Evolutionary conservation across 768 basidiomycete genomes (phyloP).

Genomic region (Scleroderma bovista): DNA sequence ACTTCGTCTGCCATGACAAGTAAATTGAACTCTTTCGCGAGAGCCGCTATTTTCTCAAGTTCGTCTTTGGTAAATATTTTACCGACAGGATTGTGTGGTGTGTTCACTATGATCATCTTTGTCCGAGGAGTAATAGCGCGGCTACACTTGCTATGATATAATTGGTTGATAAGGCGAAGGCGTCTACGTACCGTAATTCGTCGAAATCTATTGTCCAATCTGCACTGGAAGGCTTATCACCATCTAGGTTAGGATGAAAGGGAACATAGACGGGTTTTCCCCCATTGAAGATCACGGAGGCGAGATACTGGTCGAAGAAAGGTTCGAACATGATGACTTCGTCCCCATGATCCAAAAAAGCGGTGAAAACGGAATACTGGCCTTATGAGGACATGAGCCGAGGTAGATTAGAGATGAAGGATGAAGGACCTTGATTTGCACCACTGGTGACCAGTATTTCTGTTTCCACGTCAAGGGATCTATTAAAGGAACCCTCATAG

Average conservation of each 20-base stretch:
- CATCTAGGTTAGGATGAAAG: conserved; percentile 72
- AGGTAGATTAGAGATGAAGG: background rate
- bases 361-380: conserved; percentile 89
- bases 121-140: conserved; percentile 81
- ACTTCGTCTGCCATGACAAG: conserved; percentile 96
- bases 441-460: conserved; percentile 96
- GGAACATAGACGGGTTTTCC: conserved; percentile 93
- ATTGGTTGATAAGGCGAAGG: background rate
- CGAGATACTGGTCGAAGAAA: conserved; percentile 94
- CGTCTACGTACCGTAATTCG: conserved; percentile 62
- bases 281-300: conserved; percentile 90
- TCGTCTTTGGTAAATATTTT: conserved; percentile 89
- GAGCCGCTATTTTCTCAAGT: conserved; percentile 74
- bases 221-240: conserved; percentile 46
- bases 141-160: conserved; percentile 30
- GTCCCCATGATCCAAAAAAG: conserved; percentile 87
- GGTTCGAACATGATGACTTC: conserved; percentile 99
- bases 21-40: conserved; percentile 90
- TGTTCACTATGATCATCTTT: conserved; percentile 94
- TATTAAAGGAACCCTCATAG: conserved; percentile 63
- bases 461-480: conserved; percentile 73
- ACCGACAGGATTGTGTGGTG: conserved; percentile 97
- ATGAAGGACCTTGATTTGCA: conserved; percentile 80
- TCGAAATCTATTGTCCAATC: conserved; percentile 92
- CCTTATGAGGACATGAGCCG: conserved; percentile 41